Evolutionary conservation across 306 rosid species (phyloP).

Genomic region (Echinosophora koreensis): DNA sequence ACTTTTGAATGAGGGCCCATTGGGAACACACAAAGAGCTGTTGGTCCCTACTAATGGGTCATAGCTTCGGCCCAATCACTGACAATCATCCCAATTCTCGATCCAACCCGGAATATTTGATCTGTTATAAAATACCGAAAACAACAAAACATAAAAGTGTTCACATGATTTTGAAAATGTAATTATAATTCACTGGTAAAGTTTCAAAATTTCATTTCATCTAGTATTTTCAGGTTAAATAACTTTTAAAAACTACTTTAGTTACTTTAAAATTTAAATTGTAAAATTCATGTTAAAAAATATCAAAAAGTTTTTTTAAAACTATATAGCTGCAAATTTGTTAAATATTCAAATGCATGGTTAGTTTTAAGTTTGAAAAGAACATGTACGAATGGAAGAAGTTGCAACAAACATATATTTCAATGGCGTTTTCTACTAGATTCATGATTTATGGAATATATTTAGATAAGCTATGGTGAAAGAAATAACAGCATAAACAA

Average conservation of each 20-base stretch:
- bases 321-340: neutral
- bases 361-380: neutral
- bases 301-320: neutral
- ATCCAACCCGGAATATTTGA: neutral
- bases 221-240: neutral
- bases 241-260: neutral
- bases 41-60: constrained; percentile 21
- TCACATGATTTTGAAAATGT: neutral
- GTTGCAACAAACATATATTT: neutral
- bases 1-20: constrained; percentile 28
- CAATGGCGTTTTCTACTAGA: neutral
- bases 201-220: neutral
- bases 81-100: neutral
- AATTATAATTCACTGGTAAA: neutral
- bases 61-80: constrained; percentile 14
- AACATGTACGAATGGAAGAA: neutral
- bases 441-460: neutral
- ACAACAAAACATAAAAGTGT: too few relatives aligned
- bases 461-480: neutral
- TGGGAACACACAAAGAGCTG: neutral
- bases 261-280: neutral
- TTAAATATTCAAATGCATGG: neutral
- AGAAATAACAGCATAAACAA: too few relatives aligned
- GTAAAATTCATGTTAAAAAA: neutral
- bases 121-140: too few relatives aligned